Evolutionary conservation across 108 stramenopile genomes (phyloP).

Genomic region (Pinguiococcus pyrenoidosus): DNA sequence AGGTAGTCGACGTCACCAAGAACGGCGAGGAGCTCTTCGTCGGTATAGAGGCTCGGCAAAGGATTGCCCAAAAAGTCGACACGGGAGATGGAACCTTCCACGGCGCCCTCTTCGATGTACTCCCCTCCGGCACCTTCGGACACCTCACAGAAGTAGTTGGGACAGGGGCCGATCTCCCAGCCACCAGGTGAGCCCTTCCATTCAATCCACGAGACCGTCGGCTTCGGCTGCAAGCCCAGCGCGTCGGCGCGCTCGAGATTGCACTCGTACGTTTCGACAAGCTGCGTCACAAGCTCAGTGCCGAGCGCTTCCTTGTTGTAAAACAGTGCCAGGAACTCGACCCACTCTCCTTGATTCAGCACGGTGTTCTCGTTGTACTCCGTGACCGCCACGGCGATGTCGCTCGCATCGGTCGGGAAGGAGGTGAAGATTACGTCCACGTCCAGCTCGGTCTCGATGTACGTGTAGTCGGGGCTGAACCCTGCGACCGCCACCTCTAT

Average conservation of each 20-base stretch:
- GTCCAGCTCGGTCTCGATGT: constrained; percentile 2
- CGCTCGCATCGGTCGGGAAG: no score
- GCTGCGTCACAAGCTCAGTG: not conserved
- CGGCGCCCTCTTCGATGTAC: no score
- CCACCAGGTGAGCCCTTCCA: no score
- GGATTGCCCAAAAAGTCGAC: not conserved
- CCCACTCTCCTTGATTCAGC: constrained; percentile 6
- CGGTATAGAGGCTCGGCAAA: not conserved
- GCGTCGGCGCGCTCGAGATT: no score
- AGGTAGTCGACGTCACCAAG: constrained; percentile 2
- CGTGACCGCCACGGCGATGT: no score
- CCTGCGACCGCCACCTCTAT: no score
- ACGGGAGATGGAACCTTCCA: no score
- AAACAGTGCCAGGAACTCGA: constrained; percentile 9
- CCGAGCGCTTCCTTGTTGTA: constrained; percentile 11
- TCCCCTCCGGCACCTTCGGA: no score
- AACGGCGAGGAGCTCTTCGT: constrained; percentile 5
- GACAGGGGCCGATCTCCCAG: no score
- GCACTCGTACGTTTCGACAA: not conserved
- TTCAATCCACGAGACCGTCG: no score
- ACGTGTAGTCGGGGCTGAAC: not conserved
- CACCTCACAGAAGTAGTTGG: no score
- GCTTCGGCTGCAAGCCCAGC: no score
- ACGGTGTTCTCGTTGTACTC: constrained; percentile 1
- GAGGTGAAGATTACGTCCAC: not conserved